These are phyloP conservation scores for Aspergillus arachidicola DNA, from an alignment of 2,329 filamentous ascomycete genomes.

Conservation along the genomic window DNA sequence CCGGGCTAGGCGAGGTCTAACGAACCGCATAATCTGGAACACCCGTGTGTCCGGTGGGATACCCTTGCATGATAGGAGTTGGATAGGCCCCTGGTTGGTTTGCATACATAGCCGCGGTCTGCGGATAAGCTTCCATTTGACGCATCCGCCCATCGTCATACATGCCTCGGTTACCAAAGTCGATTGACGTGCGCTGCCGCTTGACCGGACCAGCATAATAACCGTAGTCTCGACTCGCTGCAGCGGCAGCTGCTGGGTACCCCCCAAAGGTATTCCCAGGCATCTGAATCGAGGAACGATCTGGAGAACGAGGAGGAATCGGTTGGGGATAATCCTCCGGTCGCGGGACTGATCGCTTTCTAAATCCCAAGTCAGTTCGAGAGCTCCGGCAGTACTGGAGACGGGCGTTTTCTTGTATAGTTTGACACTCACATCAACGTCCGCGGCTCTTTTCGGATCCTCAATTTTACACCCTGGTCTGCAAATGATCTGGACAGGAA, in stretches of 20 bases:
- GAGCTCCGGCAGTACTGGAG: not conserved
- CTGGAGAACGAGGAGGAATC: constrained; percentile 40
- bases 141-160: constrained; percentile 44
- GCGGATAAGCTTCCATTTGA: constrained; percentile 40
- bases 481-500: constrained; percentile 79
- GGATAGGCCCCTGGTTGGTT: constrained; percentile 37
- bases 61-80: constrained; percentile 37
- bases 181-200: constrained; percentile 43
- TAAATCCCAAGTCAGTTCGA: constrained; percentile 25
- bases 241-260: constrained; percentile 31
- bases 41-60: constrained; percentile 36
- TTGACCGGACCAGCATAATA: constrained; percentile 41
- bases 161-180: constrained; percentile 37
- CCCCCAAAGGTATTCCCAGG: constrained; percentile 33
- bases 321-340: constrained; percentile 42
- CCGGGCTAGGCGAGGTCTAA: constrained; percentile 21
- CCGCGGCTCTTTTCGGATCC: constrained; percentile 80
- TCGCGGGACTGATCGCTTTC: constrained; percentile 43
- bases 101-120: constrained; percentile 35
- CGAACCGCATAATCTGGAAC: constrained; percentile 42
- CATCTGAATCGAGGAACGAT: constrained; percentile 41
- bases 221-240: constrained; percentile 34
- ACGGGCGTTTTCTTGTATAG: not conserved
- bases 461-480: constrained; percentile 81
- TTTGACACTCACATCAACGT: constrained; percentile 45